Conservation (phyloP, 1,284 basidiomycete genomes). For the Ceratobasidium sp. region DNA sequence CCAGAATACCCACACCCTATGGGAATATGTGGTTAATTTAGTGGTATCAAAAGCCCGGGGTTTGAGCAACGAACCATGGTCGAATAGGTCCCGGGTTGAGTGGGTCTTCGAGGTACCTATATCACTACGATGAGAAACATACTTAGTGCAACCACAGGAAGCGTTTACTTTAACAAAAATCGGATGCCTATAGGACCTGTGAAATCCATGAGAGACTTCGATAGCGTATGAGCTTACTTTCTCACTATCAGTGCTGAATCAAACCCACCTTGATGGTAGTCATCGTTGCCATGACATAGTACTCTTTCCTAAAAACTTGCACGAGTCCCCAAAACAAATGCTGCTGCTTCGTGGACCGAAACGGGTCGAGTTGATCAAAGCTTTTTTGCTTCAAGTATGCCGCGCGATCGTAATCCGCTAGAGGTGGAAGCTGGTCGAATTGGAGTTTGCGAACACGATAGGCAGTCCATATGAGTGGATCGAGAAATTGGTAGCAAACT, state of each 20-base stretch:
- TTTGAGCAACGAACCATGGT: constrained; percentile 46
- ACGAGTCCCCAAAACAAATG: constrained; percentile 49
- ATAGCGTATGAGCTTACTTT: background rate
- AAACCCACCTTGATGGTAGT: constrained; percentile 16
- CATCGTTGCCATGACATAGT: constrained; percentile 17
- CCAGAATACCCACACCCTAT: constrained; percentile 48
- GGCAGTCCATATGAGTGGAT: constrained; percentile 55
- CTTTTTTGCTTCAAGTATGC: constrained; percentile 39
- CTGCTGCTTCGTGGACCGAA: background rate
- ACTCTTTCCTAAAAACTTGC: constrained; percentile 47
- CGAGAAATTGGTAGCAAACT: constrained; percentile 56
- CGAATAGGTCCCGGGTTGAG: constrained; percentile 37
- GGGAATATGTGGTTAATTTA: background rate
- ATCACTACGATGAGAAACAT: background rate
- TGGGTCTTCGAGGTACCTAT: constrained; percentile 47
- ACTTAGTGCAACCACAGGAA: background rate
- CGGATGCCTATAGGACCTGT: constrained; percentile 48
- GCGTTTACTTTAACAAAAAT: constrained; percentile 38
- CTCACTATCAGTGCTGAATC: no score
- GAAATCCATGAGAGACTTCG: constrained; percentile 45
- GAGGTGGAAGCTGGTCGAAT: constrained; percentile 49
- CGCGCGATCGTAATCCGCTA: constrained; percentile 49
- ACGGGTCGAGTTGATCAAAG: constrained; percentile 48
- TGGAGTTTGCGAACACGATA: constrained; percentile 48
- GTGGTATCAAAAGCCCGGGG: background rate